These are phyloP conservation scores for Trypanosoma mega DNA, from an alignment of 208 protist species.

Conservation along the genomic window DNA sequence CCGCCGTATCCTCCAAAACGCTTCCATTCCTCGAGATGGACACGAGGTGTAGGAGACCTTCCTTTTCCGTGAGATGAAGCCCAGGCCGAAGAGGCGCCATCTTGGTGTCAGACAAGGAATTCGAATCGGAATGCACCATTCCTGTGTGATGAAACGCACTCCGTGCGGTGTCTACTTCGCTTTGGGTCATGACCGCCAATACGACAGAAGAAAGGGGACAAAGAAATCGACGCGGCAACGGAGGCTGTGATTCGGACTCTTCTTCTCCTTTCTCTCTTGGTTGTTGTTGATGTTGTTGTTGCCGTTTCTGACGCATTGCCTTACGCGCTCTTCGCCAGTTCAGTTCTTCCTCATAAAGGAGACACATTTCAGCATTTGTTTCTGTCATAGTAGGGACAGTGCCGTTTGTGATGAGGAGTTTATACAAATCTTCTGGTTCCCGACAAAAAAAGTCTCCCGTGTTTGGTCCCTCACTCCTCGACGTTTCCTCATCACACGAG, in stretches of 20 bases:
- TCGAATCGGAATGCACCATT: too few relatives aligned
- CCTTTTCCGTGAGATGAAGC: constrained; percentile 63
- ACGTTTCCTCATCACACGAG: too few relatives aligned
- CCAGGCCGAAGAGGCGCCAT: constrained; percentile 31
- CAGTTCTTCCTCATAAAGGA: constrained; percentile 40
- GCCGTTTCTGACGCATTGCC: background rate
- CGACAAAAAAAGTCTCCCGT: constrained; percentile 28
- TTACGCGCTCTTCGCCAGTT: constrained; percentile 32
- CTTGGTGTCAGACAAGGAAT: too few relatives aligned
- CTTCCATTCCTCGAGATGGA: constrained; percentile 24
- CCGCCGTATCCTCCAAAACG: constrained; percentile 39
- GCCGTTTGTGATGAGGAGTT: constrained; percentile 17
- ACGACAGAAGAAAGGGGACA: constrained; percentile 3
- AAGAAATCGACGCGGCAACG: constrained; percentile 12
- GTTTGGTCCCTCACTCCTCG: background rate
- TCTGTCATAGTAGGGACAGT: constrained; percentile 35
- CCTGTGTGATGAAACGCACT: too few relatives aligned
- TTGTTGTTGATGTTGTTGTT: background rate
- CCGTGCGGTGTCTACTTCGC: too few relatives aligned
- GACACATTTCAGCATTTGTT: constrained; percentile 61
- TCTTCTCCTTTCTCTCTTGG: background rate
- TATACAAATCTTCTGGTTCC: constrained; percentile 23
- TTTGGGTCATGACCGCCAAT: background rate
- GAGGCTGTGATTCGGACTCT: background rate
- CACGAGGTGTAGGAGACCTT: constrained; percentile 56